phyloP scores from a whole-genome alignment of 305 asterid species.

The Fraxinus angustifolia region DNA sequence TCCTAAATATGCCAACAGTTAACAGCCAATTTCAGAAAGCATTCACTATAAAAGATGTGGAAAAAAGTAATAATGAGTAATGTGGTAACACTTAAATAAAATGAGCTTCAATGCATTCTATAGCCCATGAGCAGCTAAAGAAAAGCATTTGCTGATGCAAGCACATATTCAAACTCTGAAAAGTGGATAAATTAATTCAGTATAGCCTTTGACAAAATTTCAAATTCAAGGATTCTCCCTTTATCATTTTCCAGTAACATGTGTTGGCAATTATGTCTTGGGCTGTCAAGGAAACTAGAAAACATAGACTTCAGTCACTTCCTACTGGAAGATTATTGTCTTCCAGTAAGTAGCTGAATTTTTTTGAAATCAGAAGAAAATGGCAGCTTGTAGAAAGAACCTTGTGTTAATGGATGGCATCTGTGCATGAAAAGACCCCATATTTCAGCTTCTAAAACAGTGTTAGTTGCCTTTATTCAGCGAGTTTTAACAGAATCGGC shows the following conservation, averaged over 20 bases:
- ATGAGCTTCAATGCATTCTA: neutral
- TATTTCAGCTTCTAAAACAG: constrained; percentile 17
- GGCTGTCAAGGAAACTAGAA: neutral
- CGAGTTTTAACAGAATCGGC: constrained; percentile 1
- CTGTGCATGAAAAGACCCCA: neutral
- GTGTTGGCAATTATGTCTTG: neutral
- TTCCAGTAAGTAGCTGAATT: neutral
- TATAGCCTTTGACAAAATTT: neutral
- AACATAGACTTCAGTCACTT: constrained; percentile 9
- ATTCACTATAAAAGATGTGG: neutral
- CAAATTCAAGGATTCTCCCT: constrained; percentile 1
- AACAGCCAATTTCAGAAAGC: constrained; percentile 14
- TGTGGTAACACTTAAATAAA: neutral
- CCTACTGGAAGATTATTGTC: neutral
- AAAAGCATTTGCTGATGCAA: neutral
- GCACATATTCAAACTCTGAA: neutral
- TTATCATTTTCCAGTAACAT: neutral
- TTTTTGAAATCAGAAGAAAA: neutral
- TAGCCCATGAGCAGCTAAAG: neutral
- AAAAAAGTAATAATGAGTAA: neutral
- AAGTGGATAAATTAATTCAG: neutral
- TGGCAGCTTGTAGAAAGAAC: constrained; percentile 6
- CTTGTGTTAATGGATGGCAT: neutral
- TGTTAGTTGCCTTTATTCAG: constrained; percentile 1
- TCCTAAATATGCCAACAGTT: constrained; percentile 47